Conservation (phyloP, 2,329 filamentous ascomycete species). For the Graphilbum ipis-grandicollis region DNA sequence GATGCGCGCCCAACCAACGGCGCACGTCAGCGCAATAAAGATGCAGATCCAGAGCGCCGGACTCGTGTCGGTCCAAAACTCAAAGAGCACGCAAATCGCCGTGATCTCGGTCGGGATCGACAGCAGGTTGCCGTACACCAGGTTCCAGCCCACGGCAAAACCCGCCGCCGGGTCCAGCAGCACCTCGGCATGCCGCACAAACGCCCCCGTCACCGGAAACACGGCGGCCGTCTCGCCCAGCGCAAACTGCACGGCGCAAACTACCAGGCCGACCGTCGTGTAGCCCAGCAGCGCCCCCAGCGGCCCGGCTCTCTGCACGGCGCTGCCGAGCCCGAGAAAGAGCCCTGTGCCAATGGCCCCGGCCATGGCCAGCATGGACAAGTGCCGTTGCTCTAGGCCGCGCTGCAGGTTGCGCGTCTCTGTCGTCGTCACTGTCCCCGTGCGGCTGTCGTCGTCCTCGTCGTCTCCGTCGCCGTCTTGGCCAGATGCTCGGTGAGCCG, state of each 20-base stretch:
- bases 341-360: slow-evolving; percentile 52
- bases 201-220: slow-evolving; percentile 59
- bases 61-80: slow-evolving; percentile 37
- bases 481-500: neutral
- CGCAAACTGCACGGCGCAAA: slow-evolving; percentile 58
- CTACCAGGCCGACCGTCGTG: slow-evolving; percentile 50
- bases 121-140: slow-evolving; percentile 31
- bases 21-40: slow-evolving; percentile 34
- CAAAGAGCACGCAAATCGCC: slow-evolving; percentile 38
- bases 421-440: slow-evolving; percentile 2
- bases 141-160: slow-evolving; percentile 32
- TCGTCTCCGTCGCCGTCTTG: neutral
- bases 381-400: slow-evolving; percentile 22
- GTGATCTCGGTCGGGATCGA: slow-evolving; percentile 32
- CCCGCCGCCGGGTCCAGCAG: slow-evolving; percentile 29
- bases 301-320: slow-evolving; percentile 44
- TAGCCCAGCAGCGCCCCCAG: slow-evolving; percentile 52
- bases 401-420: slow-evolving; percentile 6
- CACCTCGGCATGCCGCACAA: slow-evolving; percentile 45
- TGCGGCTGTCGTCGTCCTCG: neutral
- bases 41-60: slow-evolving; percentile 27
- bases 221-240: slow-evolving; percentile 61
- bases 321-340: slow-evolving; percentile 51
- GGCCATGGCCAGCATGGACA: slow-evolving; percentile 28
- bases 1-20: slow-evolving; percentile 35